Evolutionary conservation across 1,284 basidiomycete genomes (phyloP).

Genomic region (Athelia sp.): DNA sequence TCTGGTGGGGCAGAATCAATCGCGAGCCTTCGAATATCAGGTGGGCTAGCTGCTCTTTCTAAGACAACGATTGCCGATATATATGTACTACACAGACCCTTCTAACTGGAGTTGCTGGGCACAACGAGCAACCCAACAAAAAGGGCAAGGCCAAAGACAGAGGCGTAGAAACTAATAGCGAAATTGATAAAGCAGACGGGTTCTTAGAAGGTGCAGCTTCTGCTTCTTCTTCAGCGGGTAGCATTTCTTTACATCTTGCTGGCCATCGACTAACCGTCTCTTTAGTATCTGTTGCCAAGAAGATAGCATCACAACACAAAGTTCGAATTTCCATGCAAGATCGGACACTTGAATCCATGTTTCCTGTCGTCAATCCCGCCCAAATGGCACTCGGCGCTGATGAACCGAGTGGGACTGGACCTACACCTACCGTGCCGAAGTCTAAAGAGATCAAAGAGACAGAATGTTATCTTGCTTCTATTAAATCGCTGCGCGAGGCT

Average conservation of each 20-base stretch:
- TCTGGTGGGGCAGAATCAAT: constrained; percentile 64
- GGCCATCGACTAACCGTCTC: background rate
- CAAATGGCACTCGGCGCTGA: constrained; percentile 22
- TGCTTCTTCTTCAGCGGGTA: background rate
- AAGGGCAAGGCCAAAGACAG: constrained; percentile 40
- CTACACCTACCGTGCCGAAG: constrained; percentile 20
- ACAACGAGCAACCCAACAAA: constrained; percentile 23
- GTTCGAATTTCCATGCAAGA: constrained; percentile 87
- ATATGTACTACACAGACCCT: constrained; percentile 42
- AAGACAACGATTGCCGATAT: background rate
- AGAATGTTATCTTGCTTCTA: constrained; percentile 76
- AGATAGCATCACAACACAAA: constrained; percentile 79
- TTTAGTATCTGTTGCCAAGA: constrained; percentile 31
- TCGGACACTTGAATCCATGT: constrained; percentile 92
- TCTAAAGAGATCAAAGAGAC: constrained; percentile 71
- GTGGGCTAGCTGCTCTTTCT: constrained; percentile 29
- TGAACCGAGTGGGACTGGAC: background rate
- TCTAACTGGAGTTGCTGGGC: constrained; percentile 44
- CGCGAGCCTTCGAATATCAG: constrained; percentile 81
- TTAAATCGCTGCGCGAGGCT: constrained; percentile 61
- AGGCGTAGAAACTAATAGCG: constrained; percentile 28
- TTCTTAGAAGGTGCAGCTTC: constrained; percentile 18
- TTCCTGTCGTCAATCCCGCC: constrained; percentile 55
- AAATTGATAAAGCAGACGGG: too few species aligned
- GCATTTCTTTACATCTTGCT: constrained; percentile 1